Evolutionary conservation across 805 yeast genomes (phyloP).

Genomic region (Hanseniaspora meyeri): DNA sequence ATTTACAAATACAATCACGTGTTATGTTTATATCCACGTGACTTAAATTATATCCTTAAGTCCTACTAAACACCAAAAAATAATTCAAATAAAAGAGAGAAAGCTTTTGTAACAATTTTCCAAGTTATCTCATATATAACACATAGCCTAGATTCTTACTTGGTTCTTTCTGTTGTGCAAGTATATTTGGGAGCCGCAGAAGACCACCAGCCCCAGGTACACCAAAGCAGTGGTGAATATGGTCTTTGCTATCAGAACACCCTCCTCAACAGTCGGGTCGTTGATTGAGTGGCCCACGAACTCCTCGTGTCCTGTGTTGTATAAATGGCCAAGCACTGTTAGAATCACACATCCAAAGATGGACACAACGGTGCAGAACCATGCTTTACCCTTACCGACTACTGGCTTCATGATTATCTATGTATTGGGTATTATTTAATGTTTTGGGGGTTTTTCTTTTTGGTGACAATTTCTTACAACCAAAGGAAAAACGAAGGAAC

Average conservation of each 20-base stretch:
- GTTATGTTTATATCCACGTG: too few species aligned
- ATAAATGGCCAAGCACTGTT: conserved; percentile 70
- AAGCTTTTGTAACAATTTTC: too few species aligned
- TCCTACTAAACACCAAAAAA: too few species aligned
- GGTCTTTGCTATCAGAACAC: conserved; percentile 86
- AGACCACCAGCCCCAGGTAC: conserved; percentile 64
- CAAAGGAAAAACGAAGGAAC: background rate
- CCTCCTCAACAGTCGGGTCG: conserved; percentile 68
- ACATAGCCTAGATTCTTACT: conserved; percentile 4
- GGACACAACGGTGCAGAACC: conserved; percentile 88
- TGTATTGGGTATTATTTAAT: background rate
- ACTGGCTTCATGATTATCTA: conserved; percentile 33
- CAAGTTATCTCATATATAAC: background rate
- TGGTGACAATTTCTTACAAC: background rate
- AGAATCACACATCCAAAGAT: conserved; percentile 85
- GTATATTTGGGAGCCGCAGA: conserved; percentile 79
- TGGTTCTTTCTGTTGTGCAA: conserved; percentile 44
- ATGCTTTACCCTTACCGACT: conserved; percentile 69
- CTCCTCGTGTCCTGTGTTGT: conserved; percentile 70
- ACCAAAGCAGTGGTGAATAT: conserved; percentile 81
- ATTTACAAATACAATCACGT: too few species aligned
- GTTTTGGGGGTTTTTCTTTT: background rate
- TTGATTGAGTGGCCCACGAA: conserved; percentile 74
- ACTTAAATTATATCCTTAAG: too few species aligned
- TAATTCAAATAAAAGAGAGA: too few species aligned